These are phyloP conservation scores for Chimonanthus salicifolius DNA, from an alignment of 164 flowering plant species.

Conservation along the genomic window DNA sequence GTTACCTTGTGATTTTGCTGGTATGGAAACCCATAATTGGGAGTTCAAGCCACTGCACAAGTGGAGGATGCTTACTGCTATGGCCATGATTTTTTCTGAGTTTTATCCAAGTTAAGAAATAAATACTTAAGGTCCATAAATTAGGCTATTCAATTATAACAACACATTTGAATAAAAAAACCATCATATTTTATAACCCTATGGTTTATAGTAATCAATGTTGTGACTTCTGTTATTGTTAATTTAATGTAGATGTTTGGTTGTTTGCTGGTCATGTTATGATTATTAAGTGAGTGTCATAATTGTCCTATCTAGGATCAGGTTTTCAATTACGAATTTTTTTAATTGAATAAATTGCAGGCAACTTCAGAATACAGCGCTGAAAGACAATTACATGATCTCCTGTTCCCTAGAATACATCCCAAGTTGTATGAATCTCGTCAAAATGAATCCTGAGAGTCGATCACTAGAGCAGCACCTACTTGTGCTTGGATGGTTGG, in stretches of 20 bases:
- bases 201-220: not conserved
- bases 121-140: not conserved
- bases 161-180: not conserved
- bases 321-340: not conserved
- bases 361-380: constrained; percentile 84
- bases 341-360: constrained; percentile 33
- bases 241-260: too few species aligned
- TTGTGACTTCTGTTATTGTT: too few species aligned
- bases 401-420: constrained; percentile 64
- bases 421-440: constrained; percentile 46
- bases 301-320: not conserved
- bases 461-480: not conserved
- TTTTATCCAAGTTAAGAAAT: not conserved
- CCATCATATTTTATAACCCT: not conserved
- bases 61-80: not conserved
- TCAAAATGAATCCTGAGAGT: constrained; percentile 36
- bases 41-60: not conserved
- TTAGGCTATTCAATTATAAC: not conserved
- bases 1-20: not conserved
- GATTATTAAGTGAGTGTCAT: too few species aligned
- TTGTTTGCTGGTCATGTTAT: too few species aligned
- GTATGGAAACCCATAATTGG: not conserved
- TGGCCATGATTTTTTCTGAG: not conserved
- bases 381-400: constrained; percentile 71
- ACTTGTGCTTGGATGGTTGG: not conserved